These are phyloP conservation scores for Pulveroboletus sp. DNA, from an alignment of 1,284 basidiomycete species.

Conservation along the genomic window DNA sequence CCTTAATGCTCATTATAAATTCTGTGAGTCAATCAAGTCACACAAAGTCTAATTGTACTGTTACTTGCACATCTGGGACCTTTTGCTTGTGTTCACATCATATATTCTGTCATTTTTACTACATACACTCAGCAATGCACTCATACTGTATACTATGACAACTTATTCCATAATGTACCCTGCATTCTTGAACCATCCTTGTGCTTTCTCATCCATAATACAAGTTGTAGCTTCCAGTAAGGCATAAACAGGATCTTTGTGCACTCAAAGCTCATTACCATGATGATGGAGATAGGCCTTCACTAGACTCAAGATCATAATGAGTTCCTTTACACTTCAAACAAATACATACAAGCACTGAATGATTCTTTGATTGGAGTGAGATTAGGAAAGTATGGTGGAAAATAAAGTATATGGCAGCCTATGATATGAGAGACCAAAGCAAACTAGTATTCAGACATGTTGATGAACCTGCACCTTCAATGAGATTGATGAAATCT, in stretches of 20 bases:
- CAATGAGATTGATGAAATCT: not conserved
- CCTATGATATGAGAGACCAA: too few relatives aligned
- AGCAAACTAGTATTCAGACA: too few relatives aligned
- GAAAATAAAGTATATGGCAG: constrained; percentile 15
- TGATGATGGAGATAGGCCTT: constrained; percentile 26
- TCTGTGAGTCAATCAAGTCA: not conserved
- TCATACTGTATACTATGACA: too few relatives aligned
- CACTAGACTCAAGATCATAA: not conserved
- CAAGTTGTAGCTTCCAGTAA: not conserved
- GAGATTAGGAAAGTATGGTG: constrained; percentile 31
- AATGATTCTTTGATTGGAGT: constrained; percentile 35
- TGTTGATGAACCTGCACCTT: not conserved
- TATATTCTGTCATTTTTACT: not conserved
- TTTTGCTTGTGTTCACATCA: not conserved
- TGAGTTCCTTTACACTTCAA: too few relatives aligned
- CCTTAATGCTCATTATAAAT: not conserved
- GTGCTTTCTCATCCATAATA: not conserved
- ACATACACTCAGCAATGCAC: not conserved
- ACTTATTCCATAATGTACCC: not conserved
- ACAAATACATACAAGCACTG: constrained; percentile 19
- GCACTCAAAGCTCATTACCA: constrained; percentile 12
- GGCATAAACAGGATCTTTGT: constrained; percentile 18
- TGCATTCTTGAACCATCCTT: not conserved
- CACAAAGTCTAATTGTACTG: not conserved
- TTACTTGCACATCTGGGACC: not conserved